These are phyloP conservation scores for Excoecaria cochinchinensis DNA, from an alignment of 345 rosid species.

Conservation along the genomic window DNA sequence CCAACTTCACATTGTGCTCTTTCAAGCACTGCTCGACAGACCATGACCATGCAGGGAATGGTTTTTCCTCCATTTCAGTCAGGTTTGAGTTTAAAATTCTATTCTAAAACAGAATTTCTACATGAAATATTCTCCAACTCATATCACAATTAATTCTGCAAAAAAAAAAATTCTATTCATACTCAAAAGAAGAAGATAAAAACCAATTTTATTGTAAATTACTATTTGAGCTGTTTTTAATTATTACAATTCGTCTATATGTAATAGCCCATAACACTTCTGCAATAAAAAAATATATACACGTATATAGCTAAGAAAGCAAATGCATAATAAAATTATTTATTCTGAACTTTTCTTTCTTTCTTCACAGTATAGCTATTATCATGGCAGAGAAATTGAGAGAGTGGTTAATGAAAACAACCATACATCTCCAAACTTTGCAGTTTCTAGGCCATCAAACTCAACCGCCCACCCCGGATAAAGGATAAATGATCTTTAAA, in stretches of 20 bases:
- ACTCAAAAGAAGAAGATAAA: background rate
- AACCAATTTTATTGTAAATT: background rate
- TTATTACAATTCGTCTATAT: background rate
- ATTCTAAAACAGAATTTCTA: slow-evolving; percentile 10
- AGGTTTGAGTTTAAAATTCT: slow-evolving; percentile 22
- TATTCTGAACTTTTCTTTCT: background rate
- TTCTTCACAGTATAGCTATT: background rate
- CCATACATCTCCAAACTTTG: background rate
- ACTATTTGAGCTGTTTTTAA: too few species aligned
- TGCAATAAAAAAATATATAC: background rate
- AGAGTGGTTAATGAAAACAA: background rate
- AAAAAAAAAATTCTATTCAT: slow-evolving; percentile 20
- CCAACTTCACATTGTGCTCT: slow-evolving; percentile 60
- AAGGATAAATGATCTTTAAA: background rate
- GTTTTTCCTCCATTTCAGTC: slow-evolving; percentile 57
- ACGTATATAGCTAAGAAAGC: background rate
- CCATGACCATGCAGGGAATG: slow-evolving; percentile 74
- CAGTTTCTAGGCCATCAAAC: background rate
- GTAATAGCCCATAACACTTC: background rate
- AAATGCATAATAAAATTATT: background rate
- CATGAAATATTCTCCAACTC: slow-evolving; percentile 8
- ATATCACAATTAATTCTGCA: slow-evolving; percentile 30
- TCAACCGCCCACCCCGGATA: slow-evolving; percentile 12
- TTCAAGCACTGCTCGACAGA: slow-evolving; percentile 78
- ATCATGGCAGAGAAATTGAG: background rate